Evolutionary conservation across 768 basidiomycete species (phyloP), one percentile per base, ranked within the genome.

Genomic region (Lentinula edodes): DNA sequence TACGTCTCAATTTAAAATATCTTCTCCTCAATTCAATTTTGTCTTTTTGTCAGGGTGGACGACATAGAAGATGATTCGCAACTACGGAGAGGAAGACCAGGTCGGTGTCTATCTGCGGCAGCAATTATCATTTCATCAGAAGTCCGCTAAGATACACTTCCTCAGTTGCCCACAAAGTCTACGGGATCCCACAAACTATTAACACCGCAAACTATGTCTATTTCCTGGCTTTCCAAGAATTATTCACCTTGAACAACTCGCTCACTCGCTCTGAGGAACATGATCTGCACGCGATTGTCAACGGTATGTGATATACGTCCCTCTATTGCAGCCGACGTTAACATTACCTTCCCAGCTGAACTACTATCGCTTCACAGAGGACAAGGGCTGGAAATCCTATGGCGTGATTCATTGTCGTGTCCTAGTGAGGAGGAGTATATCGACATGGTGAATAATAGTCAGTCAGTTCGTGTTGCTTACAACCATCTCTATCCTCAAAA

Each of bases 191-290:
- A 0, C 96, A 98, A 70, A 97, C 96, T 0, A 95, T 99, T 76
- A 99, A 99, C 71, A 87, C 90, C 0, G 96, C 96, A 0, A 98
- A 97, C 70, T 98, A 98, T 65, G 93, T 95, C 34, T 98, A 96
- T 70, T 99, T 98, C 69, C 83, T 93, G 46, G 96, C 95, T 0
- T 95, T 89, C 70, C 83, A 93, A 66, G 91, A 96, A 65, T 81
- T 98, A 1, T 85, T 89, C 64, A 76, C 78, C 10, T 79, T 92
- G 48, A 75, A 84, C 52, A 58, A 61, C 45, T 61, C 63, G 56
- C 15, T 66, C 68, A 23, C 65, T 72, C 50, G 39, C 10, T 18
- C 48, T 13, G 66, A 74, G 5, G 73, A 75, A 58, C 72, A 69
- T 62, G 78, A 88, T 61, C 75, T 95, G 15, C 82, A 92, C 62